phyloP scores from a whole-genome alignment of 2,329 filamentous ascomycete genomes.

The Pseudogymnoascus sp. region DNA sequence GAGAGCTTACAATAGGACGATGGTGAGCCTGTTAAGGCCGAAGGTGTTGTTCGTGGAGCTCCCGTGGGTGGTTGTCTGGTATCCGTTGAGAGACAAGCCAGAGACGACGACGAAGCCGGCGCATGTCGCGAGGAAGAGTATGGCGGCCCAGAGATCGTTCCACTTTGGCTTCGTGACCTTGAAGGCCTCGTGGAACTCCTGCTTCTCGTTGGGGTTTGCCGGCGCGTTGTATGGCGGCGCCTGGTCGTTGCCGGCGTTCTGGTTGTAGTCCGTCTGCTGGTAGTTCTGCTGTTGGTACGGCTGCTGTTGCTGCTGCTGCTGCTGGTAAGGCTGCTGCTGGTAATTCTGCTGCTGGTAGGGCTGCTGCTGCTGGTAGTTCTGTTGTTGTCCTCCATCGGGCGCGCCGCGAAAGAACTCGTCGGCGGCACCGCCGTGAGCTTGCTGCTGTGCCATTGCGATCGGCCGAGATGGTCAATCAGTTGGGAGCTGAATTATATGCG shows the following conservation, averaged over 20 bases:
- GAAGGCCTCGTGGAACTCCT: slow-evolving; percentile 69
- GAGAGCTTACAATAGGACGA: slow-evolving; percentile 59
- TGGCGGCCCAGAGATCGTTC: slow-evolving; percentile 83
- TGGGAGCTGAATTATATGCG: background rate
- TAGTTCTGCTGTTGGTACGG: background rate
- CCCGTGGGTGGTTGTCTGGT: slow-evolving; percentile 38
- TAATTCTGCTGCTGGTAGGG: background rate
- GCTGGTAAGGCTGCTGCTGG: background rate
- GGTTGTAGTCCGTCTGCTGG: background rate
- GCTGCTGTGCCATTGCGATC: background rate
- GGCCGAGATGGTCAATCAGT: background rate
- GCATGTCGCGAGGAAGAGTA: slow-evolving; percentile 65
- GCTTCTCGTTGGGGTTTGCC: slow-evolving; percentile 12
- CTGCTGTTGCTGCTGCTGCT: background rate
- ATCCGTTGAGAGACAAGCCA: slow-evolving; percentile 66
- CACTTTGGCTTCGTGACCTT: slow-evolving; percentile 76
- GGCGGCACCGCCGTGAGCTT: background rate
- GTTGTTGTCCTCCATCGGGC: background rate
- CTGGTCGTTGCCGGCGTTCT: background rate
- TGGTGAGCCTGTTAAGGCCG: slow-evolving; percentile 69
- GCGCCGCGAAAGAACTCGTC: slow-evolving; percentile 1
- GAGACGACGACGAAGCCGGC: slow-evolving; percentile 70
- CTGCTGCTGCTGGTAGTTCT: background rate
- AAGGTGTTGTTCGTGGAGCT: slow-evolving; percentile 22
- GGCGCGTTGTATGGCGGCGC: background rate